Evolutionary conservation across 2,329 filamentous ascomycete genomes (phyloP), one percentile per base, ranked within the genome.

Genomic region (Trichoderma sp.): DNA sequence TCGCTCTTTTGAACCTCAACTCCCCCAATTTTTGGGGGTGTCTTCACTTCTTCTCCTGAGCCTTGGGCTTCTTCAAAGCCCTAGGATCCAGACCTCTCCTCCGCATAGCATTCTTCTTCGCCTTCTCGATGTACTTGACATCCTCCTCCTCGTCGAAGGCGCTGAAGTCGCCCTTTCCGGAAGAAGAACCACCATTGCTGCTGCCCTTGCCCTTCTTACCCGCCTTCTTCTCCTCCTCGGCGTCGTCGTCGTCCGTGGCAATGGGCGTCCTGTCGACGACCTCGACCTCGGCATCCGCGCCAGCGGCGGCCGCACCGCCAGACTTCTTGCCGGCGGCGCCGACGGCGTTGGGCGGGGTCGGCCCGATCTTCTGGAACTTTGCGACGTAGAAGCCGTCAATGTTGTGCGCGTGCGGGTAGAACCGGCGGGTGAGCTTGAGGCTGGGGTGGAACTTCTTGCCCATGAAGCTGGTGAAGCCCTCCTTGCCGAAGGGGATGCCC

Each of bases 311-410:
- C 15, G 69, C 64, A 28, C 66, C 63, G 51, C 70, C 70, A 19
- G 69, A 64, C 63, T 72, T 73, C 62, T 81, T 80, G 54, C 67
- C 68, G 28, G 79, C 66, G 15, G 71, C 71, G 10, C 68, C 73
- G 15, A 67, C 56, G 52, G 68, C 68, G 67, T 85, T 86, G 64
- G 83, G 79, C 1, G 91, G 89, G 47, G 90, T 91, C 3, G 92
- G 90, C 0, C 88, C 94, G 17, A 87, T 87, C 84, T 99, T 99
- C 79, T 96, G 93, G 80, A 99, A 90, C 79, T 99, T 99, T 73
- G 93, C 92, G 67, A 99, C 95, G 76, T 93, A 99, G 88, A 99
- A 99, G 69, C 95, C 95, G 76, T 98, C 95, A 41, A 99, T 93
- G 79, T 97, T 97, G 81, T 95, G 92, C 21, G 90, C 86, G 76